These are phyloP conservation scores for Ogataea pini DNA, from an alignment of 805 yeast genomes.

Conservation along the genomic window DNA sequence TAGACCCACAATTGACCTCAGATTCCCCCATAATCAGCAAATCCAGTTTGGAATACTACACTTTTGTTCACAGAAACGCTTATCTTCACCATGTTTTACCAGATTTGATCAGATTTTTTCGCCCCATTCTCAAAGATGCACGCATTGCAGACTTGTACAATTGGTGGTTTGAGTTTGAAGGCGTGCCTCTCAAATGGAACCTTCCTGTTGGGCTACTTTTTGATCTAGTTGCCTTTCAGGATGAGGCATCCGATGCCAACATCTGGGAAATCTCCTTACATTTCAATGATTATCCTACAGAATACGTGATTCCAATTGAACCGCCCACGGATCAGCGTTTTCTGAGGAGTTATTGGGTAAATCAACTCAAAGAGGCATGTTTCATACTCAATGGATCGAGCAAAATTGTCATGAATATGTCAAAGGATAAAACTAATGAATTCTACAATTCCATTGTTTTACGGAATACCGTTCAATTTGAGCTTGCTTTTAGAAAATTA, in stretches of 20 bases:
- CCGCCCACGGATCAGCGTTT: constrained; percentile 21
- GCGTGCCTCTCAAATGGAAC: constrained; percentile 72
- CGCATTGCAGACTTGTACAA: constrained; percentile 14
- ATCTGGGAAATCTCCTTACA: constrained; percentile 51
- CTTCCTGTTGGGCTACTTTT: constrained; percentile 70
- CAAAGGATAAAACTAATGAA: constrained; percentile 56
- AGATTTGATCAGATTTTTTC: constrained; percentile 41
- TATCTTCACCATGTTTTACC: constrained; percentile 51
- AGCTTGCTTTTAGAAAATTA: constrained; percentile 28
- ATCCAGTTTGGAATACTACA: constrained; percentile 15
- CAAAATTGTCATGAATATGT: constrained; percentile 74
- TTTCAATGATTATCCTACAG: constrained; percentile 44
- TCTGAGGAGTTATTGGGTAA: constrained; percentile 60
- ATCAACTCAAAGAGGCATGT: constrained; percentile 81
- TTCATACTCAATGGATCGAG: constrained; percentile 76
- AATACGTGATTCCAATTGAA: constrained; percentile 42
- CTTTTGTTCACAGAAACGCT: constrained; percentile 43
- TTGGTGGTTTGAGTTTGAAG: constrained; percentile 71
- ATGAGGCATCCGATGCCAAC: constrained; percentile 11
- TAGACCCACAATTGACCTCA: constrained; percentile 21
- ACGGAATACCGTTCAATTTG: constrained; percentile 27
- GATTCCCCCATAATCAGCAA: too few relatives aligned
- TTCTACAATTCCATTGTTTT: constrained; percentile 52
- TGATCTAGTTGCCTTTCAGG: constrained; percentile 40
- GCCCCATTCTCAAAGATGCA: constrained; percentile 30